Percentiles rank a stretch among this genome's conserved stretches.
These are phyloP conservation scores for Rhodotorula graminis DNA, from an alignment of 768 basidiomycete species.

Conservation along the genomic window DNA sequence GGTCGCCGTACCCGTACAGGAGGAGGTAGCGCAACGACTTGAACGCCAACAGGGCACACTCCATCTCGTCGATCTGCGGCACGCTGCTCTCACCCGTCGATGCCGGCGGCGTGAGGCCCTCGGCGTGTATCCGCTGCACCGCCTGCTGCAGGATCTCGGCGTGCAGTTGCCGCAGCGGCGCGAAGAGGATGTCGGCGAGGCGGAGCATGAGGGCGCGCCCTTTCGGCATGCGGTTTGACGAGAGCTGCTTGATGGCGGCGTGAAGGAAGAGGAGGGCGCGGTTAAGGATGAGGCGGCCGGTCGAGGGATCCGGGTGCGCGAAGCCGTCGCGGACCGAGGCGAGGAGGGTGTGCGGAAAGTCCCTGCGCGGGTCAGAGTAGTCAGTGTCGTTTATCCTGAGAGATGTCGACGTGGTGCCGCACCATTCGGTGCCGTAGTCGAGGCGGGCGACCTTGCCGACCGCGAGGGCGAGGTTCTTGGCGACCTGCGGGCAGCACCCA, in stretches of 20 bases:
- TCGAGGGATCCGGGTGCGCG: constrained; percentile 52
- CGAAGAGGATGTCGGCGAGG: constrained; percentile 55
- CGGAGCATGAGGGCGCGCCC: constrained; percentile 35
- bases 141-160: constrained; percentile 53
- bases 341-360: constrained; percentile 57
- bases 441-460: constrained; percentile 70
- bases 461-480: constrained; percentile 69
- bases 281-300: constrained; percentile 29
- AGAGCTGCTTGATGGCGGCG: constrained; percentile 35
- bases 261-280: constrained; percentile 38
- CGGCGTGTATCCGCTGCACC: constrained; percentile 45
- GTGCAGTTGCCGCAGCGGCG: constrained; percentile 61
- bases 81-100: constrained; percentile 43
- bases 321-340: constrained; percentile 54
- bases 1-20: constrained; percentile 55
- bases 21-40: constrained; percentile 69
- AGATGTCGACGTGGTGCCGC: background rate
- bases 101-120: background rate
- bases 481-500: constrained; percentile 56
- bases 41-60: constrained; percentile 64
- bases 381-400: background rate
- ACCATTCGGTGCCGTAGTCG: constrained; percentile 74
- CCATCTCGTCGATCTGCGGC: constrained; percentile 51
- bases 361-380: constrained; percentile 52
- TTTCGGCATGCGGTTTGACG: constrained; percentile 38